Evolutionary conservation across 2,329 filamentous ascomycete species (phyloP).

Genomic region (Ophiognomonia clavigignenti-juglandacearum): DNA sequence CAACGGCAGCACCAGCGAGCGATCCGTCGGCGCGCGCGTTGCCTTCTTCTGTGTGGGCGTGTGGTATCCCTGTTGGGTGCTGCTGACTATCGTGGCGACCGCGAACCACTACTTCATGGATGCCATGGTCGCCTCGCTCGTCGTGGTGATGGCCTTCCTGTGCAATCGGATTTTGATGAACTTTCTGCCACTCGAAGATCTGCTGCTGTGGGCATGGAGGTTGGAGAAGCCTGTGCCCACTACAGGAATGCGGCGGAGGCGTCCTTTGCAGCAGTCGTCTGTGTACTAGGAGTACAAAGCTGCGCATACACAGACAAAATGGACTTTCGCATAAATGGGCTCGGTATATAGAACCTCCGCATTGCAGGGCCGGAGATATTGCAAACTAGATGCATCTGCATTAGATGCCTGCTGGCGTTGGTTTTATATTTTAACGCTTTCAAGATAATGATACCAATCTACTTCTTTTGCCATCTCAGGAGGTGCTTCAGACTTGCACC

Average conservation of each 20-base stretch:
- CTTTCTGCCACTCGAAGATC: constrained; percentile 59
- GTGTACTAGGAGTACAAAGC: constrained; percentile 1
- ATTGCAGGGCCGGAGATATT: background rate
- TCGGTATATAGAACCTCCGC: background rate
- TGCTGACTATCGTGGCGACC: constrained; percentile 55
- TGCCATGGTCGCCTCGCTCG: constrained; percentile 57
- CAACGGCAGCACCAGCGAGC: constrained; percentile 9
- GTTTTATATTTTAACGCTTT: too few relatives aligned
- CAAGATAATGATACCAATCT: too few relatives aligned
- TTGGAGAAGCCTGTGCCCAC: constrained; percentile 60
- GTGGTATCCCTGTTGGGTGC: constrained; percentile 47
- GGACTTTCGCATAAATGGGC: background rate
- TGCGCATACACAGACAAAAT: background rate
- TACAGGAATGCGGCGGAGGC: constrained; percentile 23
- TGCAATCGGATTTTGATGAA: constrained; percentile 50
- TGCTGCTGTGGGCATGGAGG: constrained; percentile 55
- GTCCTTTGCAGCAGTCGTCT: background rate
- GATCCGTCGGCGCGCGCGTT: constrained; percentile 8
- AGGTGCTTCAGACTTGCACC: too few relatives aligned
- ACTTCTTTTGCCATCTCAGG: too few relatives aligned
- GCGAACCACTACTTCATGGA: constrained; percentile 63
- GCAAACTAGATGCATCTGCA: too few relatives aligned
- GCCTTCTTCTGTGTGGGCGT: constrained; percentile 34
- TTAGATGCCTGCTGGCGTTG: too few relatives aligned
- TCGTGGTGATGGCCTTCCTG: constrained; percentile 56